Evolutionary conservation across 1,139 yeast species (phyloP), one percentile per base, ranked within the genome.

Genomic region (Saccharomyces hybrid): DNA sequence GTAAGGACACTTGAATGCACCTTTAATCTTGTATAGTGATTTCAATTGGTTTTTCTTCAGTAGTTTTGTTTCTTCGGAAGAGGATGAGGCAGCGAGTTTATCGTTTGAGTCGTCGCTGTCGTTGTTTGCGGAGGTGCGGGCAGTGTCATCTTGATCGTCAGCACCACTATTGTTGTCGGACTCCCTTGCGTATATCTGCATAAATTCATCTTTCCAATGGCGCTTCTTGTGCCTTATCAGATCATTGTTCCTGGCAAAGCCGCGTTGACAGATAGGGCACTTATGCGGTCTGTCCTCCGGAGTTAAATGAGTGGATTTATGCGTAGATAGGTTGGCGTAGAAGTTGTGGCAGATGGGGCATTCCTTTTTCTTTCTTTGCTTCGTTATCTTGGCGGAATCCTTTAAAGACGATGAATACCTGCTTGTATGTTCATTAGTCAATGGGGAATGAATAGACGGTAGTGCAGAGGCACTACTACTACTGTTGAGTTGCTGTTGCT

Each of bases 171-270:
- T 46, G 14, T 8, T 9, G 5, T 19, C n/a, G 7, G 50, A 19
- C 4, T 46, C 31, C 16, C 46, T 26, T 27, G 49, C 32, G 16
- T 51, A 46, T 23, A 38, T 51, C 31, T 53, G 65, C 73, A 78
- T 62, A 73, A 38, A 38, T 19, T 78, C 75, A 58, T 82, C 86
- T 62, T 84, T 82, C 79, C 88, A 79, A 70, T 89, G 97, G 57
- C 91, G 80, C 70, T 87, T 88, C 60, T 83, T 80, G 68, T 89
- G 97, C 59, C 97, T 76, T 62, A 83, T 79, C 60, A 89, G 73
- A 70, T 89, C 97, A 68, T 89, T 89, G 41, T 91, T 86, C 58
- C 97, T 77, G 23, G 95, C 88, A 73, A 89, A 89, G 2, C 95
- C 95, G 55, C 96, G 79, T 50, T 78, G 77, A 69, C 97, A 89